A percentile compares a stretch with the other conserved stretches of the same genome.
These are phyloP conservation scores for Kluyveromyces sp. DNA, from an alignment of 1,139 yeast genomes.

Conservation along the genomic window DNA sequence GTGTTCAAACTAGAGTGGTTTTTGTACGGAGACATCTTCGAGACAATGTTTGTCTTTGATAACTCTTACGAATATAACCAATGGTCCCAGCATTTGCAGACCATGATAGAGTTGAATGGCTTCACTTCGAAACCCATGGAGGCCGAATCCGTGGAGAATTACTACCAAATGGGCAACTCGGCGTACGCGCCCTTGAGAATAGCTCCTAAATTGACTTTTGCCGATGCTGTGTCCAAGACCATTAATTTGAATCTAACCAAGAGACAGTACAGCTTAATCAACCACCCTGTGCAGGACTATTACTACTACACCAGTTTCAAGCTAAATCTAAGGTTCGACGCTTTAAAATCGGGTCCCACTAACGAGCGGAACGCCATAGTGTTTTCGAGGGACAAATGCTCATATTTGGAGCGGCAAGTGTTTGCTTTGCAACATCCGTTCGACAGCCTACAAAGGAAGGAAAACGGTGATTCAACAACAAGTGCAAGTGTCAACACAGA, in stretches of 20 bases:
- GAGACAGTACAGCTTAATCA: slow-evolving; percentile 6
- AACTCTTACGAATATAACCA: slow-evolving; percentile 5
- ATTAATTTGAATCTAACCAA: slow-evolving; percentile 3
- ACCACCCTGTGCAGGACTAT: slow-evolving; percentile 4
- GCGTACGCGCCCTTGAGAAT: slow-evolving; percentile 4
- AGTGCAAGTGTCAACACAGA: not conserved
- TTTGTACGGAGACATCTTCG: slow-evolving; percentile 9
- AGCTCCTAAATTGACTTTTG: slow-evolving; percentile 5
- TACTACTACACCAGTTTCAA: slow-evolving; percentile 5
- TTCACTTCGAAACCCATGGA: slow-evolving; percentile 6
- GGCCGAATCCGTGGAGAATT: slow-evolving; percentile 7
- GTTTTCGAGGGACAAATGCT: slow-evolving; percentile 4
- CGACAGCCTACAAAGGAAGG: not conserved
- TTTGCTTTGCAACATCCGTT: slow-evolving; percentile 2
- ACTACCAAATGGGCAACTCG: slow-evolving; percentile 5
- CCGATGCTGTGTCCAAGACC: slow-evolving; percentile 3
- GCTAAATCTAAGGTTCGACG: slow-evolving; percentile 1
- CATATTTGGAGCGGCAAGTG: slow-evolving; percentile 1
- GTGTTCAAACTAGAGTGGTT: slow-evolving; percentile 9
- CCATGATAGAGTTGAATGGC: slow-evolving; percentile 9
- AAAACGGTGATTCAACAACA: not conserved
- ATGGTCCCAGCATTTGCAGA: slow-evolving; percentile 5
- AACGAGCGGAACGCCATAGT: slow-evolving; percentile 1
- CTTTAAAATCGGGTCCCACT: slow-evolving; percentile 4
- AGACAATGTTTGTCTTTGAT: slow-evolving; percentile 7